Evolutionary conservation across 306 rosid species (phyloP).

Genomic region (Rosa chinensis): DNA sequence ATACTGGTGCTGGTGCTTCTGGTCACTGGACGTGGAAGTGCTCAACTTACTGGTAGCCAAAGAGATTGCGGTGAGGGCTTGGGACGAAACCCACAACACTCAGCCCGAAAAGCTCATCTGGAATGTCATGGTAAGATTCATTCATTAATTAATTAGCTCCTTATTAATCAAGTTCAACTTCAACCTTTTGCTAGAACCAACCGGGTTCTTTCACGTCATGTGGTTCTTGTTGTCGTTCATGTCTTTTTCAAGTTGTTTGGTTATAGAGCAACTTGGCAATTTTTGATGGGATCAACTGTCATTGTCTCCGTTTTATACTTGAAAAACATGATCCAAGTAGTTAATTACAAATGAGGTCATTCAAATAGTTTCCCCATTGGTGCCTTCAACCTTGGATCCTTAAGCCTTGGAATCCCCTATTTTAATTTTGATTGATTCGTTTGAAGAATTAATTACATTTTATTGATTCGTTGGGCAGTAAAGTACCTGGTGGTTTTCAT

Average conservation of each 20-base stretch:
- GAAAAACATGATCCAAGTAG: background rate
- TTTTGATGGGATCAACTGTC: background rate
- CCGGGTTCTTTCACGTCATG: conserved; percentile 5
- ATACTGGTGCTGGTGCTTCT: conserved; percentile 95
- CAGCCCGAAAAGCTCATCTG: conserved; percentile 89
- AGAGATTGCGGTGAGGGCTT: conserved; percentile 77
- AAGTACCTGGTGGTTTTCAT: background rate
- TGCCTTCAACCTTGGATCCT: background rate
- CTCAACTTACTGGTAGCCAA: conserved; percentile 56
- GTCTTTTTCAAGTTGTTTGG: background rate
- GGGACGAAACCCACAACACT: conserved; percentile 84
- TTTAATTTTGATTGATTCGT: too few relatives aligned
- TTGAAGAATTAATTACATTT: too few relatives aligned
- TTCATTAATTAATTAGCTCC: background rate
- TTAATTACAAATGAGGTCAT: background rate
- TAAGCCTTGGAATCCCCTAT: background rate
- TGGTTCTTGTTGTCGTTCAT: background rate
- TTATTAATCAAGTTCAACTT: background rate
- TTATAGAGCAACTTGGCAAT: background rate
- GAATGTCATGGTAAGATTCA: conserved; percentile 64
- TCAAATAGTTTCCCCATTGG: background rate
- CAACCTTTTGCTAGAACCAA: background rate
- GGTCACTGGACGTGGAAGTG: conserved; percentile 80
- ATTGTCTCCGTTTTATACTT: background rate
- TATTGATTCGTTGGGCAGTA: background rate